Conservation (phyloP, 805 yeast species). For the Kodamaea neixiangensis region DNA sequence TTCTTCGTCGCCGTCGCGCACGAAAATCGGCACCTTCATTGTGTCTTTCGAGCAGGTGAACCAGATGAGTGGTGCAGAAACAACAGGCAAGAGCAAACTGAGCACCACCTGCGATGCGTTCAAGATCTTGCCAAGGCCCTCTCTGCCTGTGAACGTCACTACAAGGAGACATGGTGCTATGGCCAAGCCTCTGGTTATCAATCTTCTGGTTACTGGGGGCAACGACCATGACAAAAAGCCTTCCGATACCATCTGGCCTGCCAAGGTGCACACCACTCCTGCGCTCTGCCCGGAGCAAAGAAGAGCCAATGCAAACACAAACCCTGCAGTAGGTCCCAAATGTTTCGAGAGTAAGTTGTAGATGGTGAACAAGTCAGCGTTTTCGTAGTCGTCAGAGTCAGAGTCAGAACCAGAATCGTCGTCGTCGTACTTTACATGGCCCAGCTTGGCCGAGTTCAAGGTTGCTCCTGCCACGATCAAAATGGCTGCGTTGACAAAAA, state of each 20-base stretch:
- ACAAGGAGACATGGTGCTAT: constrained; percentile 82
- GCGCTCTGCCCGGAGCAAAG: constrained; percentile 93
- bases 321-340: constrained; percentile 83
- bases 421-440: constrained; percentile 16
- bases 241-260: constrained; percentile 92
- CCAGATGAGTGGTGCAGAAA: constrained; percentile 83
- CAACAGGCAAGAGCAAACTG: constrained; percentile 78
- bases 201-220: constrained; percentile 78
- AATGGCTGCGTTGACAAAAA: constrained; percentile 90
- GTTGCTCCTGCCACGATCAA: constrained; percentile 92
- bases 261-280: constrained; percentile 89
- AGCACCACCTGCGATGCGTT: constrained; percentile 84
- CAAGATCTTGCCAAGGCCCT: constrained; percentile 72
- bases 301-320: constrained; percentile 85
- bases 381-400: constrained; percentile 43
- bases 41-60: constrained; percentile 70
- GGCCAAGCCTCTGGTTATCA: constrained; percentile 81
- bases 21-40: constrained; percentile 56
- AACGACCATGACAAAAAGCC: constrained; percentile 82
- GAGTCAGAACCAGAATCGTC: constrained; percentile 19
- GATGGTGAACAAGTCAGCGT: constrained; percentile 80
- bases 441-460: constrained; percentile 41
- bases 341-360: constrained; percentile 69
- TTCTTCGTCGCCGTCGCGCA: constrained; percentile 31
- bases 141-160: constrained; percentile 72